Conservation (phyloP, 352 stramenopile genomes). For the Pythium pyrilobum region DNA sequence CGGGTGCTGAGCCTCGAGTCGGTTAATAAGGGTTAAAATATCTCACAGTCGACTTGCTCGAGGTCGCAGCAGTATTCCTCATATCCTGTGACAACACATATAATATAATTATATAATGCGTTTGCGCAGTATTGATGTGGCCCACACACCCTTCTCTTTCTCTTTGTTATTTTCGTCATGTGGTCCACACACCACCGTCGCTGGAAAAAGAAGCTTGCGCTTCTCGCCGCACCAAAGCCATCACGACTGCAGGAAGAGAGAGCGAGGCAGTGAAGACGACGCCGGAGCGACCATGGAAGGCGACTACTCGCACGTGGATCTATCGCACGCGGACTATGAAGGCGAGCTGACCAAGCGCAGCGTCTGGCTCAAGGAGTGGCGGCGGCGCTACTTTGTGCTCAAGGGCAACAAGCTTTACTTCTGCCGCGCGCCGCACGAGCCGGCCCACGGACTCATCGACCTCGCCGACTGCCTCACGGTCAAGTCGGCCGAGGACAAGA, state of each 20-base stretch:
- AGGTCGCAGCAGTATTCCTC: no score
- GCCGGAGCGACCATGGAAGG: constrained; percentile 41
- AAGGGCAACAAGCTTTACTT: constrained; percentile 92
- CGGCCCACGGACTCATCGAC: constrained; percentile 87
- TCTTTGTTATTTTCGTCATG: no score
- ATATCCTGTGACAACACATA: no score
- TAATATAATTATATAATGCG: no score
- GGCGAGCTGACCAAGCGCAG: constrained; percentile 89
- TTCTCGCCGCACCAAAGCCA: no score
- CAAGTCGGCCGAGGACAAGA: constrained; percentile 90
- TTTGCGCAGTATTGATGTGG: no score
- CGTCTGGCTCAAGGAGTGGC: constrained; percentile 91
- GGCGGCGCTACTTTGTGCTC: constrained; percentile 88
- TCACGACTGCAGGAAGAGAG: background rate
- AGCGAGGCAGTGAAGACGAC: background rate
- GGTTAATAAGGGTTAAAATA: no score
- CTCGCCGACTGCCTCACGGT: constrained; percentile 87
- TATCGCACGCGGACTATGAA: constrained; percentile 84
- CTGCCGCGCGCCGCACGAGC: constrained; percentile 60
- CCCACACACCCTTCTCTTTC: no score
- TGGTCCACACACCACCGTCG: no score
- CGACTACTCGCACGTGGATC: constrained; percentile 67
- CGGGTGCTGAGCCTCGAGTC: no score
- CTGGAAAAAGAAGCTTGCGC: no score
- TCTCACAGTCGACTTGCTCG: no score